A percentile compares a stretch with the other conserved stretches of the same genome.
These are phyloP conservation scores for Phytophthora sp. DNA, from an alignment of 352 stramenopile species.

Conservation along the genomic window DNA sequence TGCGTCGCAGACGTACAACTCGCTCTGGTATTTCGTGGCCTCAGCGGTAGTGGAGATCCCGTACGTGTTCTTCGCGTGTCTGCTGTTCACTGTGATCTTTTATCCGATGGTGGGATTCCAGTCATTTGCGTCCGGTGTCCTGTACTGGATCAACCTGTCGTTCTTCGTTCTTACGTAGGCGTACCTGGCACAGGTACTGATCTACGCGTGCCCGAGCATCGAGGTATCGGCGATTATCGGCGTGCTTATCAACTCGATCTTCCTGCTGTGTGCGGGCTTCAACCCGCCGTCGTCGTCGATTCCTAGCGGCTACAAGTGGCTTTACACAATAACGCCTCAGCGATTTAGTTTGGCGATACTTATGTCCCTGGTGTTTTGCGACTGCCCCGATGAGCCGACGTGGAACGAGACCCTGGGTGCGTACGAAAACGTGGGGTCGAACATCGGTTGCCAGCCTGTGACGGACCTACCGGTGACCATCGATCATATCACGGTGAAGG, in stretches of 20 bases:
- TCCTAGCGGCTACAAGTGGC: conserved; percentile 38
- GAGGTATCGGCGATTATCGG: conserved; percentile 37
- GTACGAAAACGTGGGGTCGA: conserved; percentile 20
- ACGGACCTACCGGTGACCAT: conserved; percentile 15
- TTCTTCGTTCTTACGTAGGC: conserved; percentile 35
- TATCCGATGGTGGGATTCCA: conserved; percentile 55
- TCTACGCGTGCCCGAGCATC: conserved; percentile 31
- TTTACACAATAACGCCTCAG: conserved; percentile 41
- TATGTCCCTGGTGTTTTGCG: conserved; percentile 33
- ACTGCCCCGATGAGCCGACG: conserved; percentile 27
- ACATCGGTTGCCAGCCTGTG: conserved; percentile 28
- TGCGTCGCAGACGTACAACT: conserved; percentile 79
- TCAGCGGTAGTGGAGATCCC: conserved; percentile 79
- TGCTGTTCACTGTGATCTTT: conserved; percentile 55
- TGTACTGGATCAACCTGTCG: conserved; percentile 43
- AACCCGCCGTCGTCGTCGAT: conserved; percentile 36
- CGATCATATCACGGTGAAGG: conserved; percentile 16
- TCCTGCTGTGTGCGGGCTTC: conserved; percentile 43
- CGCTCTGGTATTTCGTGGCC: conserved; percentile 63
- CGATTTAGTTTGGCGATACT: conserved; percentile 37
- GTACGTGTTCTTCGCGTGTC: conserved; percentile 45
- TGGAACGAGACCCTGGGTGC: conserved; percentile 19
- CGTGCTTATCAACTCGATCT: conserved; percentile 42
- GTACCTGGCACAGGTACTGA: conserved; percentile 37
- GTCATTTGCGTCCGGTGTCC: conserved; percentile 31